Evolutionary conservation across 306 rosid species (phyloP), one percentile per base, ranked within the genome.

Genomic region (Malus fusca): DNA sequence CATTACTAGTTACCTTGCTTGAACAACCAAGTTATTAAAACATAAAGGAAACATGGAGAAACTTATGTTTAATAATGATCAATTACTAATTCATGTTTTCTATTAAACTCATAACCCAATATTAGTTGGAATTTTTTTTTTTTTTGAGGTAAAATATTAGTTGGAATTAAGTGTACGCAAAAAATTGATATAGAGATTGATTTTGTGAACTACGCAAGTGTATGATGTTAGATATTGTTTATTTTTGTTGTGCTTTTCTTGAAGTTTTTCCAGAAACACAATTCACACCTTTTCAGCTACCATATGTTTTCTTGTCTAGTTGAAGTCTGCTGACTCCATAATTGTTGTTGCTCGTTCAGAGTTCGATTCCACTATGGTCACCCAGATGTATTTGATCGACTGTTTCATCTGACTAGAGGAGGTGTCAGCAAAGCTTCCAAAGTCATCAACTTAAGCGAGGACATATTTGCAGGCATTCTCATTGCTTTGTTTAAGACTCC

Each of bases 321-420:
- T 53, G 11, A 71, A 23, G 70, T 75, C 79, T 65, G 73, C 75
- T 31, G 75, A 61, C 70, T 40, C 35, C 77, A 30, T 65, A 35
- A 53, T 72, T 79, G 21, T 80, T 82, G 59, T 75, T 77, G 84
- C 79, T 79, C 83, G 59, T 87, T 86, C 92, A 95, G 98, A 78
- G 97, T 92, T 76, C 88, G 98, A 77, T 95, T 95, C 93, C 98
- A 95, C 80, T 95, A 95, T 72, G 98, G 98, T 69, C 98, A 94
- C 76, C 98, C 98, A n/a, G 98, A 94, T 82, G 95, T 94, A 31
- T 94, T 94, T 71, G 97, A 94, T 68, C 85, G 98, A 77, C 87
- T 95, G 48, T 95, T 95, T 82, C 98, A 95, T 90, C 87, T 95
- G 79, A 88, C 98, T 72, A 90, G 98, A 92, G 98, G 98, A 43